Percentiles rank a stretch among this genome's conserved stretches.
Conservation (phyloP, 2,329 filamentous ascomycete genomes). For the Penicillium sp. region DNA sequence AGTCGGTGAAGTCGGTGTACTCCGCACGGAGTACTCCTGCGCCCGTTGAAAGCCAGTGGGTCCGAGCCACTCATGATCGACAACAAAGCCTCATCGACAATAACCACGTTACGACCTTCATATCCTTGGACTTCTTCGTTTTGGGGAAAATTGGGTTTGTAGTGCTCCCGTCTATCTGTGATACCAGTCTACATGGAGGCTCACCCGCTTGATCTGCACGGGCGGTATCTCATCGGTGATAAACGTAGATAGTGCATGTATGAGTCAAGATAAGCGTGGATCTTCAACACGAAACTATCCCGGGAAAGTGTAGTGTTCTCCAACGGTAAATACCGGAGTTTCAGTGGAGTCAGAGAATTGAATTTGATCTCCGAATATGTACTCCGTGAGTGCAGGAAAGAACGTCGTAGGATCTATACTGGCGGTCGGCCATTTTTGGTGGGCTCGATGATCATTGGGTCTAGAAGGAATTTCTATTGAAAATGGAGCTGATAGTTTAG, state of each 20-base stretch:
- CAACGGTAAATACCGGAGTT: neutral
- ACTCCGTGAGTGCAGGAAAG: no score
- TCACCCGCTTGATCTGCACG: neutral
- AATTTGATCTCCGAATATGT: neutral
- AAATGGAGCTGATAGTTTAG: neutral
- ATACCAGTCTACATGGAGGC: neutral
- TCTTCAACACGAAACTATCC: neutral
- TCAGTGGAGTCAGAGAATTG: neutral
- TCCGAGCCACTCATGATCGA: neutral
- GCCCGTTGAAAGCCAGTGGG: neutral
- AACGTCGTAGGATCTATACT: no score
- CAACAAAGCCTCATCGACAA: neutral
- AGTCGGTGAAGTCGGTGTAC: neutral
- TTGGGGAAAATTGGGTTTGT: neutral
- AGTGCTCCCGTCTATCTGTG: neutral
- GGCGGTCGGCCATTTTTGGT: neutral
- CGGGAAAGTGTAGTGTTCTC: neutral
- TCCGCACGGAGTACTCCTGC: neutral
- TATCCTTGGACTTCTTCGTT: neutral
- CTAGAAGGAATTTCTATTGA: neutral
- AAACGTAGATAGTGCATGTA: neutral
- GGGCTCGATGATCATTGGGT: neutral
- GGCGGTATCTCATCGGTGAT: neutral
- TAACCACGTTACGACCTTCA: neutral
- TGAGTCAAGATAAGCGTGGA: neutral